Evolutionary conservation across 2,329 filamentous ascomycete genomes (phyloP).

Genomic region (Hyphodiscus sp.): DNA sequence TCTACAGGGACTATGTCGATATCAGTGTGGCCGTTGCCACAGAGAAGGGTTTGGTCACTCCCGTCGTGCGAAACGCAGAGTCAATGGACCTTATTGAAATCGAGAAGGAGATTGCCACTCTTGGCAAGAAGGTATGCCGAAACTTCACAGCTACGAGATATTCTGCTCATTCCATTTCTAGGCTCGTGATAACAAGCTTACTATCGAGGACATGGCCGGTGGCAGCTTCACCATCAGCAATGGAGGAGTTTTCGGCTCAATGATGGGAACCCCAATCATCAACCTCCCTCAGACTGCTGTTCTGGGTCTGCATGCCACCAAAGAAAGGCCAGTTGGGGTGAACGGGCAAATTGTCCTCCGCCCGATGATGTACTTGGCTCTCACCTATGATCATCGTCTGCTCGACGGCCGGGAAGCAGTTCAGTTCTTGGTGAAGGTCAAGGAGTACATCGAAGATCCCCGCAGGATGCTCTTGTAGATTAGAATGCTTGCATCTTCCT

Average conservation of each 20-base stretch:
- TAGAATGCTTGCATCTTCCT: neutral
- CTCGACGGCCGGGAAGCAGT: slow-evolving; percentile 93
- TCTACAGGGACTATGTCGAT: slow-evolving; percentile 97
- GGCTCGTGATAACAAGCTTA: slow-evolving; percentile 93
- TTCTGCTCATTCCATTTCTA: slow-evolving; percentile 31
- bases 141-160: neutral
- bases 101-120: slow-evolving; percentile 83
- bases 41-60: slow-evolving; percentile 94
- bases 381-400: slow-evolving; percentile 96
- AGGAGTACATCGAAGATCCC: slow-evolving; percentile 96
- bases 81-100: slow-evolving; percentile 81
- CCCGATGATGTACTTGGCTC: slow-evolving; percentile 99
- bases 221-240: slow-evolving; percentile 98
- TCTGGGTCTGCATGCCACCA: slow-evolving; percentile 90
- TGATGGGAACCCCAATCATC: slow-evolving; percentile 98
- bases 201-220: slow-evolving; percentile 98
- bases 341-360: slow-evolving; percentile 93
- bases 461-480: slow-evolving; percentile 71
- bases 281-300: slow-evolving; percentile 92
- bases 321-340: slow-evolving; percentile 82
- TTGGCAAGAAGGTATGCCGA: slow-evolving; percentile 79
- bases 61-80: slow-evolving; percentile 91
- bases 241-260: slow-evolving; percentile 90
- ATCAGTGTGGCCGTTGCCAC: slow-evolving; percentile 96
- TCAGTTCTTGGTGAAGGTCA: slow-evolving; percentile 93